A percentile compares a stretch with the other conserved stretches of the same genome.
phyloP scores from a whole-genome alignment of 2,329 filamentous ascomycete genomes.

The Amauroascus verrucosus region DNA sequence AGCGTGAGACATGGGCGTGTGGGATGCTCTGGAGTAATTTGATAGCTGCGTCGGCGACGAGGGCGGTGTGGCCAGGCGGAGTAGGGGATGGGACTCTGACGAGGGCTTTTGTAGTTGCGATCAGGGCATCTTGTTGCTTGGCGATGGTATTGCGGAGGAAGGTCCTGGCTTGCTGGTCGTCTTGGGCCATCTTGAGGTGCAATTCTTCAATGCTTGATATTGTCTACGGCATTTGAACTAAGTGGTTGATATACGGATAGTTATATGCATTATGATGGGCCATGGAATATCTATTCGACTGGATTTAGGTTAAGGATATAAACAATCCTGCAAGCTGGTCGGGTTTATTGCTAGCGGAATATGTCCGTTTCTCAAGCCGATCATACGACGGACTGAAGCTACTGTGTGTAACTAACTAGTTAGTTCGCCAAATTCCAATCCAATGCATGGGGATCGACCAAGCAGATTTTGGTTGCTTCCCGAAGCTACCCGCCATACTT shows the following conservation, averaged over 20 bases:
- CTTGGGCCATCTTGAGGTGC: not conserved
- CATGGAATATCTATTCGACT: no score
- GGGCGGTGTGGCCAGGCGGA: constrained; percentile 11
- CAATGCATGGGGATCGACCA: not conserved
- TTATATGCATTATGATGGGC: not conserved
- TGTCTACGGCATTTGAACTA: not conserved
- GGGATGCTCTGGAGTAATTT: constrained; percentile 10
- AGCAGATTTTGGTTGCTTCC: not conserved
- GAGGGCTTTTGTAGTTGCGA: constrained; percentile 2
- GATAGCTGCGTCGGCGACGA: constrained; percentile 9
- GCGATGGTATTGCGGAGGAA: constrained; percentile 9
- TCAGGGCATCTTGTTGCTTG: constrained; percentile 5
- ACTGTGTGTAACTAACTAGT: not conserved
- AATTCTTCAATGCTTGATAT: no score
- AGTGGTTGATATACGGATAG: not conserved
- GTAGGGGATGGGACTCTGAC: constrained; percentile 10
- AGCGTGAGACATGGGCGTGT: constrained; percentile 9
- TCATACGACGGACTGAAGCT: not conserved
- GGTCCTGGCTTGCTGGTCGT: not conserved
- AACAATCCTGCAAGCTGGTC: not conserved
- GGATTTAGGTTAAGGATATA: not conserved
- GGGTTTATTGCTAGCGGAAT: not conserved
- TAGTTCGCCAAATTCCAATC: not conserved
- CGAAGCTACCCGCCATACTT: not conserved
- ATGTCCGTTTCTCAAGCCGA: no score